Evolutionary conservation across 2,329 filamentous ascomycete genomes (phyloP), one percentile per base, ranked within the genome.

Genomic region (Ophiognomonia clavigignenti-juglandacearum): DNA sequence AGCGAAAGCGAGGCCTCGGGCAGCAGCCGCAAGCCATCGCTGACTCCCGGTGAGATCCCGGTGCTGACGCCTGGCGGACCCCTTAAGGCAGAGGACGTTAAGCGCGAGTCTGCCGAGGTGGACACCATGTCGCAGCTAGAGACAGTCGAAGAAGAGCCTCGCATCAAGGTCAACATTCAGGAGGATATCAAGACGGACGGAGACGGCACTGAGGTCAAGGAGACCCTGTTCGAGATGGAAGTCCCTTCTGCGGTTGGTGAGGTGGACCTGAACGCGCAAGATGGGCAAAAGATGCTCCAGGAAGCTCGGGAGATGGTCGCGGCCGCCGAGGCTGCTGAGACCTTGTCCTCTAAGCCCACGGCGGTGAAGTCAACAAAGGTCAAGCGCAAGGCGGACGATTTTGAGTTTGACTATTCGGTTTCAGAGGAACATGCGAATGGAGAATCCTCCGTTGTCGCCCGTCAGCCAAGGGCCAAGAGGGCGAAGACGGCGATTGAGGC

Each of bases 281-380:
- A n/a, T n/a, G 84, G 90, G 1, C 78, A 86, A 48, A 79, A 83
- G 46, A 90, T 96, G 85, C 85, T 97, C 50, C 83, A 83, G 23
- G 83, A 88, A 59, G 93, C 93, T 26, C 89, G 85, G 69, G 80
- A 84, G 56, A 96, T 96, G 88, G 91, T 96, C 5, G 78, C 75
- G 48, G 67, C 73, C 61, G 60, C 63, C 11, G 60, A 68, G 7
- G 62, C 61, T 10, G 66, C 57, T 11, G 63, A 61, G 22, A 64
- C 64, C 2, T 61, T 47, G 31, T 22, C 35, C 13, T 32, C 36
- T 8, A 5, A 4, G 8, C 9, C 27, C 19, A n/a, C 29, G 36
- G 20, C 48, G 16, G 47, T 32, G 36, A 77, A 73, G 63, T 27
- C 46, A 31, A 46, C 42, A 19, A 79, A 78, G 61, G 67, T 69